Base-by-base conservation (phyloP, 2,329 filamentous ascomycete genomes). In the Grosmannia clavigera region DNA sequence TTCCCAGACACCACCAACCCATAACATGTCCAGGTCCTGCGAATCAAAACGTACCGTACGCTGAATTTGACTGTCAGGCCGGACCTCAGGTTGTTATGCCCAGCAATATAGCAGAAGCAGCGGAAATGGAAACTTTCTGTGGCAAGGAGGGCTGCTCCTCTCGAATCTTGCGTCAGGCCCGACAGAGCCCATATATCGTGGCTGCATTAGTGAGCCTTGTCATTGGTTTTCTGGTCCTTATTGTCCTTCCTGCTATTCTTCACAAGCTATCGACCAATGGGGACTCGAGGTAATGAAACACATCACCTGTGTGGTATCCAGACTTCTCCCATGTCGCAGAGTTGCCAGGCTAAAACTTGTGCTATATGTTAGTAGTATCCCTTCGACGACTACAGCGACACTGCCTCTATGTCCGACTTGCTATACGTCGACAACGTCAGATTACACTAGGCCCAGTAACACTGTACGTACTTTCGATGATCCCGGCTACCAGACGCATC, bases 231-330 rank as follows among this genome's bases (percentile, higher is more conserved):
- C 3, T 61, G 3, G 54, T 57, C 10, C 58, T 65, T 16, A 57
- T 61, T 16, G 43, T 61, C 10, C 10, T 63, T 16, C 64, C 64
- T 5, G 40, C 60, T 1, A 51, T 61, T 14, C 61, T 64, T 19
- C 61, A 64, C 25, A n/a, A n/a, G 57, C 10, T 64, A 16, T 43
- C 56, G 7, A 16, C 16, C 38, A 19, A 56, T 12, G 50, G 25
- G 1, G 10, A 14, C 2, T 14, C 7, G 5, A 58, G 61, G 59
- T 59, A 51, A 9, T 48, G 40, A 19, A 40, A 56, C 27, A 56
- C 27, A 19, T 40, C 9, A 31, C 5, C 16, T 31, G 29, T 19
- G 27, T 12, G 31, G 52, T 54, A 35, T 38, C 7, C 16, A 7
- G 9, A 35, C 33, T 10, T 12, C 16, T 40, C 3, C 43, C 14